Percentiles rank a stretch among this genome's conserved stretches.
Conservation (phyloP, 257 asterid species). For the Leptodermis oblonga region DNA sequence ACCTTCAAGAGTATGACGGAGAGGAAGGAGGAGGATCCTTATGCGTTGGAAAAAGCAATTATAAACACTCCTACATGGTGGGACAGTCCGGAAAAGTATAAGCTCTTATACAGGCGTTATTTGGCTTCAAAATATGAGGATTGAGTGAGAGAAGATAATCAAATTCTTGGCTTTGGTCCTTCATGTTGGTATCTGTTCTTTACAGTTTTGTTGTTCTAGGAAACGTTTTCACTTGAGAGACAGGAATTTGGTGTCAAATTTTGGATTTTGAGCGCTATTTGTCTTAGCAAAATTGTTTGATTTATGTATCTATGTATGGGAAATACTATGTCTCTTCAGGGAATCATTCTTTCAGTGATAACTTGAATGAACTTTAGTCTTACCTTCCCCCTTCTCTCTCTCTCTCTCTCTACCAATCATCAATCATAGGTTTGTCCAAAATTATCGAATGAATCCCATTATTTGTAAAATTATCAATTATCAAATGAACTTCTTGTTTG, state of each 20-base stretch:
- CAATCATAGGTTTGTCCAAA: too few relatives aligned
- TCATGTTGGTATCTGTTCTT: background rate
- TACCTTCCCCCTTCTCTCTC: too few relatives aligned
- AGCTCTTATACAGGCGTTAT: slow-evolving; percentile 15
- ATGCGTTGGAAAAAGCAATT: slow-evolving; percentile 54
- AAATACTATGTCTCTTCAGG: too few relatives aligned
- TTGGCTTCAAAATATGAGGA: slow-evolving; percentile 8
- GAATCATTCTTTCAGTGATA: too few relatives aligned
- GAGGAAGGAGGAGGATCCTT: slow-evolving; percentile 37
- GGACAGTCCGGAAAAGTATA: slow-evolving; percentile 55
- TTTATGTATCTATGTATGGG: too few relatives aligned
- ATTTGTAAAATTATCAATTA: too few relatives aligned
- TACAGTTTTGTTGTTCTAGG: background rate
- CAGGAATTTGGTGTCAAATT: background rate
- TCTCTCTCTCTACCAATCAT: too few relatives aligned
- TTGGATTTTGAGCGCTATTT: background rate
- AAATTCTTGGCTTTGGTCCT: background rate
- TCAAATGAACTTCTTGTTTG: too few relatives aligned
- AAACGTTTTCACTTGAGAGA: too few relatives aligned
- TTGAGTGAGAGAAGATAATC: slow-evolving; percentile 10
- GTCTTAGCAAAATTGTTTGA: background rate
- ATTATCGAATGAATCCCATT: too few relatives aligned
- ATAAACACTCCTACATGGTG: slow-evolving; percentile 49
- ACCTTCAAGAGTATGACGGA: slow-evolving; percentile 30
- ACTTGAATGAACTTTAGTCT: too few relatives aligned